phyloP scores from a whole-genome alignment of 768 basidiomycete species.

The Leccinum disarticulatum region DNA sequence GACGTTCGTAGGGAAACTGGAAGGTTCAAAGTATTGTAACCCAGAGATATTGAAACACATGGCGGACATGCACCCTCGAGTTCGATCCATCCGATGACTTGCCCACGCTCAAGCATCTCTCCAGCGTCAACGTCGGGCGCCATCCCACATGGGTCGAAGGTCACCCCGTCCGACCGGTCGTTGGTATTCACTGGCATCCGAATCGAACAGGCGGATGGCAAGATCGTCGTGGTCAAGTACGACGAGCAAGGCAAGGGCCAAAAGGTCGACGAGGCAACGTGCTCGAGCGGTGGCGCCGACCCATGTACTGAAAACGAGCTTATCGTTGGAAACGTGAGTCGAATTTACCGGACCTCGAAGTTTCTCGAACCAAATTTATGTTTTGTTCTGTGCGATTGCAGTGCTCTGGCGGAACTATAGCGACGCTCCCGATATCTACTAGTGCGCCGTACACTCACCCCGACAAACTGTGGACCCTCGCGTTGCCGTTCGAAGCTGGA shows the following conservation, averaged over 20 bases:
- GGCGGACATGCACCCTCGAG: constrained; percentile 45
- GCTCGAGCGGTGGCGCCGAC: constrained; percentile 52
- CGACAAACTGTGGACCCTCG: constrained; percentile 34
- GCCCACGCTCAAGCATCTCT: constrained; percentile 51
- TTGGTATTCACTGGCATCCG: constrained; percentile 56
- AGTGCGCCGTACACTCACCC: constrained; percentile 44
- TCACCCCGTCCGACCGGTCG: constrained; percentile 53
- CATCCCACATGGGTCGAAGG: constrained; percentile 78
- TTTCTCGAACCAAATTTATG: neutral
- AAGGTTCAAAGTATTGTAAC: too few relatives aligned
- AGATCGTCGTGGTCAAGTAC: constrained; percentile 58
- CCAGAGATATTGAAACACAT: too few relatives aligned
- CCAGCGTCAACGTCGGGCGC: constrained; percentile 50
- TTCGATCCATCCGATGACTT: constrained; percentile 56
- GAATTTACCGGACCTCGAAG: neutral
- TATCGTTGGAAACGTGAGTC: constrained; percentile 71
- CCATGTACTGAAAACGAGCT: constrained; percentile 68
- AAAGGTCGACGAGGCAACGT: constrained; percentile 43
- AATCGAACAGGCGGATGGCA: constrained; percentile 67
- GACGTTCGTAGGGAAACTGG: too few relatives aligned
- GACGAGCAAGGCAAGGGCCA: constrained; percentile 47
- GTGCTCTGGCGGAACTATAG: constrained; percentile 69
- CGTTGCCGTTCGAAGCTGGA: constrained; percentile 37
- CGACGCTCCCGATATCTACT: constrained; percentile 55
- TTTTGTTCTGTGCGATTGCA: constrained; percentile 24